Percentiles rank a stretch among this genome's conserved stretches.
phyloP scores from a whole-genome alignment of 140 eudicot species.

The Anethum foeniculum region DNA sequence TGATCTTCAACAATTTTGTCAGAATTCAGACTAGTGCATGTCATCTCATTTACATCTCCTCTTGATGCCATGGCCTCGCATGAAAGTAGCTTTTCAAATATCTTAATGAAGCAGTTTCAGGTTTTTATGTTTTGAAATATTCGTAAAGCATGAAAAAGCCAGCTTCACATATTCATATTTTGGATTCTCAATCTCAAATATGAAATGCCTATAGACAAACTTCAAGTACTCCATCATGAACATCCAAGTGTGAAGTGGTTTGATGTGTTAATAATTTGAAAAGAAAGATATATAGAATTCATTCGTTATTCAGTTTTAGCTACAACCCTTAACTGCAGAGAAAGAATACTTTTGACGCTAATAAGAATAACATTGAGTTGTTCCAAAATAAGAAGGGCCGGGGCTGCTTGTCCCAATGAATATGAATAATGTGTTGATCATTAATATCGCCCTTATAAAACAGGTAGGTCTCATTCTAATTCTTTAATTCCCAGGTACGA shows the following conservation, averaged over 20 bases:
- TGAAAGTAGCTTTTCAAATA: background rate
- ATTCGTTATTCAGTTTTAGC: slow-evolving; percentile 1
- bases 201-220: background rate
- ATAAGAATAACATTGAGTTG: background rate
- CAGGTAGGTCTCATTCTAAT: too few species aligned
- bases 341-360: background rate
- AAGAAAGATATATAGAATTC: background rate
- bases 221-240: background rate
- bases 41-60: too few species aligned
- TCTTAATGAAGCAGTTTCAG: background rate
- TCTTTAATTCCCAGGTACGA: too few species aligned
- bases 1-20: background rate
- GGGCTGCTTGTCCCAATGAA: background rate
- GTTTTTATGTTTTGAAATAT: background rate
- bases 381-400: background rate
- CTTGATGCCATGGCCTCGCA: background rate
- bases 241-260: background rate
- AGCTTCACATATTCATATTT: background rate
- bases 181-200: background rate
- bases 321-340: background rate
- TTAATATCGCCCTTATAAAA: too few species aligned
- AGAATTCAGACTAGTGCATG: background rate
- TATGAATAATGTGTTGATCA: background rate
- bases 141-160: background rate
- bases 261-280: background rate